Evolutionary conservation across 2,329 filamentous ascomycete genomes (phyloP), one percentile per base, ranked within the genome.

Genomic region (Zasmidium cellare): DNA sequence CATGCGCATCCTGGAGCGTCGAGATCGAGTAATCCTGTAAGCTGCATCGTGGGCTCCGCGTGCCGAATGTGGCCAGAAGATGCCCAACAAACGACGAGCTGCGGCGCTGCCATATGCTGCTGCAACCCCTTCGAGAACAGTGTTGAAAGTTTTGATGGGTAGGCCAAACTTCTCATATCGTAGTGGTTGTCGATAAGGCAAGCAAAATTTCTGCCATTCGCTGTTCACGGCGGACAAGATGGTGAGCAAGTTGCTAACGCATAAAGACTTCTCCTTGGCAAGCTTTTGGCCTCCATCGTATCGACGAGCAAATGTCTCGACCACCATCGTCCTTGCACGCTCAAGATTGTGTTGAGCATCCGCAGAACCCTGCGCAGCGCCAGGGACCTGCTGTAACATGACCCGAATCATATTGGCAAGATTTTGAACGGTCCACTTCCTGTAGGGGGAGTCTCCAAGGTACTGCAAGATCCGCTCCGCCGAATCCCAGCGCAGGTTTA

Each of bases 71-170:
- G 68, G 81, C 77, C 82, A 85, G 56, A 74, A 70, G 35, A 69
- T 71, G 9, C 79, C 68, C 56, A 82, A 80, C 31, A 85, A 63
- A 3, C 65, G 71, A 56, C 74, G 78, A 57, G 81, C 86, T 31
- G 74, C 74, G 9, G 61, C 55, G 56, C 77, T 80, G 54, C 80
- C 81, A 48, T 79, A 76, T 0, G 74, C 73, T 24, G 80, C 76
- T 2, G 83, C 78, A 9, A 86, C 74, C n/a, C 80, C 82, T 46
- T 78, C 74, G 6, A 89, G 79, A 6, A 85, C 60, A 18, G 68
- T 65, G 59, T 84, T 80, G 74, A 86, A 85, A 5, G 79, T 70
- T 2, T 69, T 66, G 0, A 75, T 65, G 12, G 38, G 47, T 9
- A 70, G 49, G 14, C 22, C 41, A 46, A 69, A 63, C 22, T 50